Evolutionary conservation across 2,329 filamentous ascomycete genomes (phyloP).

Genomic region (Rutstroemia sydowiana): DNA sequence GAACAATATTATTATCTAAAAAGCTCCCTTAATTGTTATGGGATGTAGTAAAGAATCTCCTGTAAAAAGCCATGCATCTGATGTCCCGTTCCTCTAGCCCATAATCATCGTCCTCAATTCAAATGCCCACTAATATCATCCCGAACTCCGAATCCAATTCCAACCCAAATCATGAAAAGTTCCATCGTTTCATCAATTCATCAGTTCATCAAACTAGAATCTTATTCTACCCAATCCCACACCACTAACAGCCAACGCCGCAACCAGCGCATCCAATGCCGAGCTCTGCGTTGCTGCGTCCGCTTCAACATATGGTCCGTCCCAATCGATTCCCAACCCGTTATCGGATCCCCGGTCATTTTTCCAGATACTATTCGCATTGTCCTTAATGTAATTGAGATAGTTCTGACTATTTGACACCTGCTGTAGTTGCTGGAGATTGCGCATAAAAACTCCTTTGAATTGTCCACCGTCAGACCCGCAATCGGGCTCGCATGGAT

Average conservation of each 20-base stretch:
- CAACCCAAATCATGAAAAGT: neutral
- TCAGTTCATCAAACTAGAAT: neutral
- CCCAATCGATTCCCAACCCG: conserved; percentile 55
- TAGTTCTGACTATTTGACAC: conserved; percentile 44
- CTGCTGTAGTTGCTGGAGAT: conserved; percentile 46
- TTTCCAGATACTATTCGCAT: conserved; percentile 59
- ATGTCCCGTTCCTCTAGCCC: too few relatives aligned
- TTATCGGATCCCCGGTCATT: conserved; percentile 43
- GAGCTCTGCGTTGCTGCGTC: conserved; percentile 56
- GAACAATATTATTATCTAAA: too few relatives aligned
- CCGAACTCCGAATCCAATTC: too few relatives aligned
- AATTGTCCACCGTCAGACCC: conserved; percentile 54
- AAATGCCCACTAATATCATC: too few relatives aligned
- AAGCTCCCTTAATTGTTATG: too few relatives aligned
- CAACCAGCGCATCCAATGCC: conserved; percentile 61
- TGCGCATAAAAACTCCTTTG: conserved; percentile 65
- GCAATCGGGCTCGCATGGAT: conserved; percentile 43
- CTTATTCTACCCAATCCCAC: neutral
- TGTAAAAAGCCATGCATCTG: too few relatives aligned
- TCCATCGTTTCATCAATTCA: neutral
- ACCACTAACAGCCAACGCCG: conserved; percentile 35
- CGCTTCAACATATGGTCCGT: conserved; percentile 48
- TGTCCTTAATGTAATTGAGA: conserved; percentile 48
- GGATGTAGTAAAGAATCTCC: too few relatives aligned
- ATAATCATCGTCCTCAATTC: too few relatives aligned